phyloP scores from a whole-genome alignment of 257 asterid genomes.

The Primulina eburnea region DNA sequence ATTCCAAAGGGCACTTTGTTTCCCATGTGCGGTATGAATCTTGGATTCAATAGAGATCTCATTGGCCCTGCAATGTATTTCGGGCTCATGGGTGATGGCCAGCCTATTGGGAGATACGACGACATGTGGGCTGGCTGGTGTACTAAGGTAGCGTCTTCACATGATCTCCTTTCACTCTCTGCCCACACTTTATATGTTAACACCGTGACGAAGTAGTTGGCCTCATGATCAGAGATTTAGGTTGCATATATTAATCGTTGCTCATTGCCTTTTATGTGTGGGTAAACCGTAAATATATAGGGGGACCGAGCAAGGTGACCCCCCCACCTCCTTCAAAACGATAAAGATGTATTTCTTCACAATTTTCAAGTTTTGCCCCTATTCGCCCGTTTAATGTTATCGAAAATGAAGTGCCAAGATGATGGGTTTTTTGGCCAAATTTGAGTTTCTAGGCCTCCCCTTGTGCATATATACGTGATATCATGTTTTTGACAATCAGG shows the following conservation, averaged over 20 bases:
- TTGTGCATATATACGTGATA: not conserved
- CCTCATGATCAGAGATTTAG: not conserved
- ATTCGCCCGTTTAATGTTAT: not conserved
- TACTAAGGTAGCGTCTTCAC: constrained; percentile 37
- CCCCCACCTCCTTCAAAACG: not conserved
- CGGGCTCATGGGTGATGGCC: constrained; percentile 60
- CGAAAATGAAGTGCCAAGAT: not conserved
- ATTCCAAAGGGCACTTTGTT: constrained; percentile 50
- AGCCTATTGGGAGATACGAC: constrained; percentile 52
- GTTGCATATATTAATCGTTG: not conserved
- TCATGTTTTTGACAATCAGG: not conserved
- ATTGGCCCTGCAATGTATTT: constrained; percentile 58
- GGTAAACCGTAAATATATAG: too few relatives aligned
- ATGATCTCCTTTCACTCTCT: not conserved
- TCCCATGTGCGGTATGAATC: constrained; percentile 61
- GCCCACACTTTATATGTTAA: not conserved
- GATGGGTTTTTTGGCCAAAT: not conserved
- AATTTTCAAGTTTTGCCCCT: not conserved
- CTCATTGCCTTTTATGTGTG: not conserved
- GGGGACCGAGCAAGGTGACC: not conserved
- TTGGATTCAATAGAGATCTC: constrained; percentile 45
- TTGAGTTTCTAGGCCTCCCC: not conserved
- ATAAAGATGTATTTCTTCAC: too few relatives aligned
- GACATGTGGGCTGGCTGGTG: constrained; percentile 68
- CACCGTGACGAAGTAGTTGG: not conserved